Evolutionary conservation across 768 basidiomycete genomes (phyloP).

Genomic region (Lyophyllum decastes): DNA sequence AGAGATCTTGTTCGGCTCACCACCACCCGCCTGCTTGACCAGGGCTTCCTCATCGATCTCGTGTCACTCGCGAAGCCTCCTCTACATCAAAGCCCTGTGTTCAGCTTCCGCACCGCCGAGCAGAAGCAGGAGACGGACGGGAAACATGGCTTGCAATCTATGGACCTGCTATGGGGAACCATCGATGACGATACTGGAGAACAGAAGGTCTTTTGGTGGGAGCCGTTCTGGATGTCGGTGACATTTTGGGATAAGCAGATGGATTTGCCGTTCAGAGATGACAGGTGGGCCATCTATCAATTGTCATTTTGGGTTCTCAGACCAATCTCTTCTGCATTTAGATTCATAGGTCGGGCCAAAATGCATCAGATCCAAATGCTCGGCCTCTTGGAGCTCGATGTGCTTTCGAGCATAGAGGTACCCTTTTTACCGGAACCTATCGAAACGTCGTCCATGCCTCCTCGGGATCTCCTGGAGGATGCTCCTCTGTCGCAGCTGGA

Average conservation of each 20-base stretch:
- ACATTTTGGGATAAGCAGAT: constrained; percentile 88
- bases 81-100: constrained; percentile 90
- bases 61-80: constrained; percentile 90
- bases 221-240: constrained; percentile 83
- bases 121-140: constrained; percentile 50
- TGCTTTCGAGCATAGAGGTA: constrained; percentile 85
- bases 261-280: constrained; percentile 78
- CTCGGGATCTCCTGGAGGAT: constrained; percentile 36
- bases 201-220: constrained; percentile 81
- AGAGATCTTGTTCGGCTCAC: constrained; percentile 90
- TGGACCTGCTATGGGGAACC: constrained; percentile 78
- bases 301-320: not conserved
- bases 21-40: constrained; percentile 90
- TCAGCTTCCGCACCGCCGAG: constrained; percentile 78
- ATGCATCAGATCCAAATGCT: constrained; percentile 98
- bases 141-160: constrained; percentile 45
- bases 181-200: constrained; percentile 45
- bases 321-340: constrained; percentile 25
- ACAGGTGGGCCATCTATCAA: constrained; percentile 51
- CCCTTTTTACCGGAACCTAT: constrained; percentile 64
- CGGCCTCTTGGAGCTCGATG: constrained; percentile 88
- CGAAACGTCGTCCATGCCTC: constrained; percentile 32
- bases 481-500: constrained; percentile 47
- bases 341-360: constrained; percentile 92
- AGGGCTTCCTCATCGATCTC: constrained; percentile 88